Percentiles rank a stretch among this genome's conserved stretches.
phyloP scores from a whole-genome alignment of 495 filamentous ascomycete genomes.

The Penicillium lagena region DNA sequence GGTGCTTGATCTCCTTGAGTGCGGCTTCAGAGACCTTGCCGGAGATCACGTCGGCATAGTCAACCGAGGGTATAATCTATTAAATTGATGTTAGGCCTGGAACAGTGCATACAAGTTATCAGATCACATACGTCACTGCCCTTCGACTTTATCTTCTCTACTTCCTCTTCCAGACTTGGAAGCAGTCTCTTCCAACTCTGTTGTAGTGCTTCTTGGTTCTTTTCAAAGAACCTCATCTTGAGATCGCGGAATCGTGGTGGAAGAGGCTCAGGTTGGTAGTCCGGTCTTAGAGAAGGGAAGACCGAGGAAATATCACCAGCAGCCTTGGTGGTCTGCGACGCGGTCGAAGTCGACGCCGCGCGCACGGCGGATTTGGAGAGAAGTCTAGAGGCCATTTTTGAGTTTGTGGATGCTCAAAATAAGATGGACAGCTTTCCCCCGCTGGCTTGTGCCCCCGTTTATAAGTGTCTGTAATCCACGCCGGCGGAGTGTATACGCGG shows the following conservation, averaged over 20 bases:
- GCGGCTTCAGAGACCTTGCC: slow-evolving; percentile 33
- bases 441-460: no score
- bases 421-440: no score
- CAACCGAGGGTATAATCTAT: slow-evolving; percentile 53
- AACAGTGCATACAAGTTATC: background rate
- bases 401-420: background rate
- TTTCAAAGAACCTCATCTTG: slow-evolving; percentile 57
- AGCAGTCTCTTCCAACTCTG: slow-evolving; percentile 69
- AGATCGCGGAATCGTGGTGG: slow-evolving; percentile 68
- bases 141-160: slow-evolving; percentile 37
- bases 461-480: no score
- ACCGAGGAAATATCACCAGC: slow-evolving; percentile 76
- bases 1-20: slow-evolving; percentile 51
- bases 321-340: slow-evolving; percentile 35
- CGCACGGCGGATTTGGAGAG: slow-evolving; percentile 26
- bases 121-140: slow-evolving; percentile 41
- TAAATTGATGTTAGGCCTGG: slow-evolving; percentile 1
- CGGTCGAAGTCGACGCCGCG: slow-evolving; percentile 30
- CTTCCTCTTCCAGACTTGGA: slow-evolving; percentile 43
- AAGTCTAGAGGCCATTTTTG: slow-evolving; percentile 5
- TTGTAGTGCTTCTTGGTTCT: slow-evolving; percentile 54
- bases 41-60: slow-evolving; percentile 47
- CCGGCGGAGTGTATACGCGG: no score
- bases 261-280: slow-evolving; percentile 55
- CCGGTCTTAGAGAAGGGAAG: slow-evolving; percentile 70